Base-by-base conservation (phyloP, 306 rosid species). In the Trichosanthes cucumerina region DNA sequence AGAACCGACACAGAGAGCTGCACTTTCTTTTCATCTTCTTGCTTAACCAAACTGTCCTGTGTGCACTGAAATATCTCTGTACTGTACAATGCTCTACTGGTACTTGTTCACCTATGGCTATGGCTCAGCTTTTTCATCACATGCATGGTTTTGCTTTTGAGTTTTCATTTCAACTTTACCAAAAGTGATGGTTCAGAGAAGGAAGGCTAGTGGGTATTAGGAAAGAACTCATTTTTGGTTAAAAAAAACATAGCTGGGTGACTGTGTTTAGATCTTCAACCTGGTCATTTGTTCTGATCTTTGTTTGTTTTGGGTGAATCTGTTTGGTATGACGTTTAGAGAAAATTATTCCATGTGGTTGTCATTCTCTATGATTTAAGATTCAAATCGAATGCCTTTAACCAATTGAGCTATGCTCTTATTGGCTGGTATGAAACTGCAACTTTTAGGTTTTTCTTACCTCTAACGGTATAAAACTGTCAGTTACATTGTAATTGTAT, bases 1-100 rank as follows among this genome's bases (percentile, higher is more conserved):
- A 73, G 78, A 73, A 73, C 62, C 78, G 62, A 50, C 62, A 49
- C 1, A 43, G n/a, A 46, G 77, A 70, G 12, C 53, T 72, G 28
- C 52, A 68, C 53, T 68, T 41, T 10, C 53, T 68, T 41, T 21
- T 38, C 41, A 72, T 24, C 58, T 72, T 72, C 58, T 72, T 13
- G 54, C 41, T 72, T 72, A 72, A 15, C 36, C 57, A 21, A 72
- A 58, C 58, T 44, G 77, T 71, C 77, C 15, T 23, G 19, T 71
- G 58, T 71, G 39, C 57, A 46, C 56, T 49, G 44, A 26, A 73
- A 28, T 49, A 1, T 73, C 59, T 46, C 15, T 73, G 16, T 72
- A 34, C 72, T 33, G 53, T 47, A 41, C 34, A 6, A 69, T 44
- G 77, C 77, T 71, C 33, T 43, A 11, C 50, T 71, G 76, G 77